A percentile compares a stretch with the other conserved stretches of the same genome.
Conservation (phyloP, 2,329 filamentous ascomycete species). For the Ilyonectria mors-panacis region DNA sequence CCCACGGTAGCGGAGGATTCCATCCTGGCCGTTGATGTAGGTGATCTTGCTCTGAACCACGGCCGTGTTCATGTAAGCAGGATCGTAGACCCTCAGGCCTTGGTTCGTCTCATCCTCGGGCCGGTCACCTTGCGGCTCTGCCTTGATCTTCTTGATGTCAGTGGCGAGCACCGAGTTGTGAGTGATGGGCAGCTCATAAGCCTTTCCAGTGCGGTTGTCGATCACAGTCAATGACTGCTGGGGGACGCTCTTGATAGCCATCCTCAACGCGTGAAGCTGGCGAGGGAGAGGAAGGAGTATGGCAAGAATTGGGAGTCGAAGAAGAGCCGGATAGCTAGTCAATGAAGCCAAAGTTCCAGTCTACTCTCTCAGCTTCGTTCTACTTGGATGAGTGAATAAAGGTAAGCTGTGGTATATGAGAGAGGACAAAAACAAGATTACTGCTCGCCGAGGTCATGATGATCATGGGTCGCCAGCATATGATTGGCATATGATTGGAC, state of each 20-base stretch:
- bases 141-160: slow-evolving; percentile 67
- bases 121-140: slow-evolving; percentile 52
- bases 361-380: not conserved
- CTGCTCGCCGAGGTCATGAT: slow-evolving; percentile 3
- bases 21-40: slow-evolving; percentile 67
- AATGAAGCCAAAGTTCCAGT: not conserved
- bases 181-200: slow-evolving; percentile 64
- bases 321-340: not conserved
- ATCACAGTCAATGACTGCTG: slow-evolving; percentile 58
- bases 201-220: slow-evolving; percentile 65
- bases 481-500: slow-evolving; percentile 15
- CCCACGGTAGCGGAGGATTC: slow-evolving; percentile 66
- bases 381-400: not conserved
- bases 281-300: not conserved
- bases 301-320: not conserved
- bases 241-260: slow-evolving; percentile 25
- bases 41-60: slow-evolving; percentile 65
- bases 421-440: not conserved
- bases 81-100: slow-evolving; percentile 65
- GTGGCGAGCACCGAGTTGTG: slow-evolving; percentile 66
- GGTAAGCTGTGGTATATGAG: not conserved
- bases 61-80: slow-evolving; percentile 68
- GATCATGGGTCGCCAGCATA: not conserved
- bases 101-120: slow-evolving; percentile 63
- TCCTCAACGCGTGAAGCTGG: slow-evolving; percentile 5